These are phyloP conservation scores for Petunia axillaris DNA, from an alignment of 257 asterid species.

Conservation along the genomic window DNA sequence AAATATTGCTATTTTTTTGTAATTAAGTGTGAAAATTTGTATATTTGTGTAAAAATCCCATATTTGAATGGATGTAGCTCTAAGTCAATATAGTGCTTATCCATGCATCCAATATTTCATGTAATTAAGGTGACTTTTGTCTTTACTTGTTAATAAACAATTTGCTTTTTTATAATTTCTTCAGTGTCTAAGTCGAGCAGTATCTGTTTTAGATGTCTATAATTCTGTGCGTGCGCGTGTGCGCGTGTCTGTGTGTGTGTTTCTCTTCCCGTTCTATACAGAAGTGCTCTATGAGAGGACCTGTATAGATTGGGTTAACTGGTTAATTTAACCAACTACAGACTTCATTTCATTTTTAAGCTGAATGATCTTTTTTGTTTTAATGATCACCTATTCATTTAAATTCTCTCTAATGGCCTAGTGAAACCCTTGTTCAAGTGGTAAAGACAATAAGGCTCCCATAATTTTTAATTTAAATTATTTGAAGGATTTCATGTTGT, in stretches of 20 bases:
- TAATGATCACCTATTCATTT: too few relatives aligned
- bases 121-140: constrained; percentile 9
- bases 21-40: too few relatives aligned
- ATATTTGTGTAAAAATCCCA: too few relatives aligned
- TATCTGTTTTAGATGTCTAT: neutral
- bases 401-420: too few relatives aligned
- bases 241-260: neutral
- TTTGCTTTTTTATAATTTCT: neutral
- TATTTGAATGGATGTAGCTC: neutral
- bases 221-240: neutral
- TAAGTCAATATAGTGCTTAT: constrained; percentile 9
- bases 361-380: too few relatives aligned
- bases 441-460: neutral
- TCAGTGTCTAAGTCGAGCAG: neutral
- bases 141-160: neutral
- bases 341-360: neutral
- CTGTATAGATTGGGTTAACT: neutral
- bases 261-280: neutral
- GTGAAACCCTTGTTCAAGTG: neutral
- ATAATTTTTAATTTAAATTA: too few relatives aligned
- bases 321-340: neutral
- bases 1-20: too few relatives aligned
- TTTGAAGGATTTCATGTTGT: neutral
- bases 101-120: neutral
- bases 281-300: neutral